Conservation (phyloP, 441 rosid species). For the Erodium trifolium region DNA sequence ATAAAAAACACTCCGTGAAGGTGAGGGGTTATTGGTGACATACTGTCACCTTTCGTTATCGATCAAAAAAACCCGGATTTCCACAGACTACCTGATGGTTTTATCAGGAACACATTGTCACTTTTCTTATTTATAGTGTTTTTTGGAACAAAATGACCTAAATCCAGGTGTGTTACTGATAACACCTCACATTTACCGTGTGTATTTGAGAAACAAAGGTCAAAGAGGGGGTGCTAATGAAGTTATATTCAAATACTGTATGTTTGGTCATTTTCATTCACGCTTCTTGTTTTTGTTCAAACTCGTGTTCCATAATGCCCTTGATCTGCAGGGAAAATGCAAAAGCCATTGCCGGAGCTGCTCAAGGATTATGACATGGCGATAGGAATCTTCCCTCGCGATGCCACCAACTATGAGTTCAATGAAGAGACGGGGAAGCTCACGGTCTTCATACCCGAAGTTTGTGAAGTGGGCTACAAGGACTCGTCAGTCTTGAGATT, state of each 20-base stretch:
- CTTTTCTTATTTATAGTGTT: no score
- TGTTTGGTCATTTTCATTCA: not conserved
- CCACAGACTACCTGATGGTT: no score
- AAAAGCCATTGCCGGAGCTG: slow-evolving; percentile 74
- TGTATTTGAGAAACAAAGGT: no score
- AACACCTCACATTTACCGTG: no score
- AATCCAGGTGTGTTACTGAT: no score
- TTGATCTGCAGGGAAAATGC: slow-evolving; percentile 69
- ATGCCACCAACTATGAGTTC: slow-evolving; percentile 90
- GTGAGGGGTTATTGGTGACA: no score
- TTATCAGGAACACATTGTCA: no score
- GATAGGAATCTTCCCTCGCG: slow-evolving; percentile 79
- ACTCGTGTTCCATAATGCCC: not conserved
- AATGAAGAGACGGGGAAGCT: slow-evolving; percentile 66
- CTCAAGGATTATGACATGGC: slow-evolving; percentile 73
- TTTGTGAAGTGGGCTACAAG: slow-evolving; percentile 81
- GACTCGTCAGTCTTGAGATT: slow-evolving; percentile 78
- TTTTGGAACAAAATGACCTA: no score
- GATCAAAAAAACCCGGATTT: no score
- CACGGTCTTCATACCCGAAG: slow-evolving; percentile 20
- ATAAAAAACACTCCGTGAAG: no score
- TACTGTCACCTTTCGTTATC: no score
- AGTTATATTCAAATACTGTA: not conserved
- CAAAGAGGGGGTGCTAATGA: no score
- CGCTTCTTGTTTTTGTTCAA: not conserved